Evolutionary conservation across 768 basidiomycete species (phyloP), one percentile per base, ranked within the genome.

Genomic region (Collybiopsis luxurians): DNA sequence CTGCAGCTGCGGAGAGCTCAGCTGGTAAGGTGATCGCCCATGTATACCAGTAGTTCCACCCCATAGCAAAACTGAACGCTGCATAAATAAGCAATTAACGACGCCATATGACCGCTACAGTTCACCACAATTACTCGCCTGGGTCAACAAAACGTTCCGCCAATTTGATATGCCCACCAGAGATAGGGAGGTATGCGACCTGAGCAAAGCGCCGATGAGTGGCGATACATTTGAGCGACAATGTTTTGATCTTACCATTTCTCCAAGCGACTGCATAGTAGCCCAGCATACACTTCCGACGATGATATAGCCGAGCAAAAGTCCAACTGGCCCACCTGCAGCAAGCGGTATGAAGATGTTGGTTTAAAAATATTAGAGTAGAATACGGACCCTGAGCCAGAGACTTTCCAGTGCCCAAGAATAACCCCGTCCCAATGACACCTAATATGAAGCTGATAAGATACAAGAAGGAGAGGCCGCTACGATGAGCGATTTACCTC

Each of bases 81-180:
- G 31, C 13, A 21, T 21, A 34, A 13, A 34, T 5, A 34, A 34
- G 31, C 31, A 6, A 13, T 34, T 13, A 34, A 34, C 5, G n/a
- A n/a, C n/a, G 13, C 5, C 31, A 13, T 34, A 13, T 34, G 6
- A 34, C 6, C 13, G 19, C 7, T 28, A 19, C 10, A 26, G 13
- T 27, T 19, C 23, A 27, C 15, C 40, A n/a, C n/a, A n/a, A n/a
- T n/a, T 58, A 77, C 81, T 10, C 75, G 75, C n/a, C 86, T 13
- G 83, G 87, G 59, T 90, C 82, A 7, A 93, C 86, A 63, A 93
- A 94, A 34, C 91, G 87, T 67, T 87, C 90, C 0, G 91, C 86
- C 17, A 93, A 72, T 58, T 78, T 89, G 69, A 92, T 91, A 62
- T 92, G 90, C 2, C 82, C 91, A 56, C 91, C 91, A 26, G 89